phyloP scores from a whole-genome alignment of 2,329 filamentous ascomycete genomes.

The Fusarium globosum region DNA sequence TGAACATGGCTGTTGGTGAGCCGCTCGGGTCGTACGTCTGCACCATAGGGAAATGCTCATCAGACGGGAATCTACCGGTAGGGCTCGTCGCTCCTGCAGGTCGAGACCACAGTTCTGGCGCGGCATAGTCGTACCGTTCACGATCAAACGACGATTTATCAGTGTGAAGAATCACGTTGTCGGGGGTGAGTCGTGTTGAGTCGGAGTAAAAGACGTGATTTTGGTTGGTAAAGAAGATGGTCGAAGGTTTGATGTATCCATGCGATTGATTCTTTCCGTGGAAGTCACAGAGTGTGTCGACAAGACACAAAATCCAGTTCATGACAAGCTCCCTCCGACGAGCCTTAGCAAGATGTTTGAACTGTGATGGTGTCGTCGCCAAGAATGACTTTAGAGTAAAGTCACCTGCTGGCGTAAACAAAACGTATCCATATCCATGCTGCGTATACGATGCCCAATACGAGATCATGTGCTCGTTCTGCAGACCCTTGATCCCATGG shows the following conservation, averaged over 20 bases:
- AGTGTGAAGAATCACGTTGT: constrained; percentile 55
- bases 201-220: constrained; percentile 77
- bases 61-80: constrained; percentile 51
- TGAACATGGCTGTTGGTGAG: constrained; percentile 49
- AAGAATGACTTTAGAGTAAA: constrained; percentile 75
- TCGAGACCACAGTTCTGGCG: constrained; percentile 72
- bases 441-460: constrained; percentile 78
- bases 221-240: constrained; percentile 72
- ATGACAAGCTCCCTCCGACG: constrained; percentile 70
- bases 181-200: constrained; percentile 61
- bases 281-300: constrained; percentile 74
- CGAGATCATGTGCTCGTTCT: constrained; percentile 76
- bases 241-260: constrained; percentile 76
- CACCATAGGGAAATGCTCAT: constrained; percentile 53
- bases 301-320: constrained; percentile 81
- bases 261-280: constrained; percentile 74
- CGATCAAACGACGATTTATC: constrained; percentile 68
- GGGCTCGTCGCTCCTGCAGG: constrained; percentile 51
- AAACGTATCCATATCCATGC: constrained; percentile 70
- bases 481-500: constrained; percentile 65
- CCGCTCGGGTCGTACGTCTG: constrained; percentile 42
- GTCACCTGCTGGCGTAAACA: constrained; percentile 75
- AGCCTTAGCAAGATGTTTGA: constrained; percentile 71
- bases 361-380: constrained; percentile 68
- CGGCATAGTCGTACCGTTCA: constrained; percentile 78